Evolutionary conservation across 75 land plant genomes (phyloP).

Genomic region (Gnetum montanum): DNA sequence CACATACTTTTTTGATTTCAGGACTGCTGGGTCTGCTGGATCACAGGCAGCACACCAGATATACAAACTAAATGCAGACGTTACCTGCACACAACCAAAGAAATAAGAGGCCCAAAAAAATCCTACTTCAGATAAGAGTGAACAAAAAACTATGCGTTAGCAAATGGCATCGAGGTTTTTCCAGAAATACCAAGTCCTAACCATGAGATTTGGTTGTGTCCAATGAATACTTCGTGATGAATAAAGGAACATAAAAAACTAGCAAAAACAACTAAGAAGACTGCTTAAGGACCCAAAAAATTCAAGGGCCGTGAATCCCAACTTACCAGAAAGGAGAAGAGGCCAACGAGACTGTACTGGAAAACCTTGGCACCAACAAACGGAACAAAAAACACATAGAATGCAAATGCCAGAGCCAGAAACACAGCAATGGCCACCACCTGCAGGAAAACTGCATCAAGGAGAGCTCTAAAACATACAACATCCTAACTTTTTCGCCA

Average conservation of each 20-base stretch:
- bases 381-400: slow-evolving; percentile 92
- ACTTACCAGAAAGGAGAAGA: slow-evolving; percentile 73
- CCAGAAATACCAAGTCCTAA: too few species aligned
- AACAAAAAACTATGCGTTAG: too few species aligned
- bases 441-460: slow-evolving; percentile 43
- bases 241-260: too few species aligned
- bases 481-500: too few species aligned
- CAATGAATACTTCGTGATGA: too few species aligned
- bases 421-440: slow-evolving; percentile 94
- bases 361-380: slow-evolving; percentile 61
- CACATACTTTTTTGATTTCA: slow-evolving; percentile 47
- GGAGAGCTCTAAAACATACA: neutral
- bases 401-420: slow-evolving; percentile 81
- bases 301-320: too few species aligned
- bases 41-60: slow-evolving; percentile 79
- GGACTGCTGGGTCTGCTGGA: slow-evolving; percentile 70
- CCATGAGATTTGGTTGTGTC: too few species aligned
- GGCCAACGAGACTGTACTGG: slow-evolving; percentile 48
- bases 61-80: slow-evolving; percentile 43
- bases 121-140: too few species aligned
- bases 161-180: too few species aligned
- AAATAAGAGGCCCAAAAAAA: too few species aligned
- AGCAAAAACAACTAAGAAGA: too few species aligned
- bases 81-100: slow-evolving; percentile 56
- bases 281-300: too few species aligned